phyloP scores from a whole-genome alignment of 2,329 filamentous ascomycete genomes.

The Aspergillus alliaceus region DNA sequence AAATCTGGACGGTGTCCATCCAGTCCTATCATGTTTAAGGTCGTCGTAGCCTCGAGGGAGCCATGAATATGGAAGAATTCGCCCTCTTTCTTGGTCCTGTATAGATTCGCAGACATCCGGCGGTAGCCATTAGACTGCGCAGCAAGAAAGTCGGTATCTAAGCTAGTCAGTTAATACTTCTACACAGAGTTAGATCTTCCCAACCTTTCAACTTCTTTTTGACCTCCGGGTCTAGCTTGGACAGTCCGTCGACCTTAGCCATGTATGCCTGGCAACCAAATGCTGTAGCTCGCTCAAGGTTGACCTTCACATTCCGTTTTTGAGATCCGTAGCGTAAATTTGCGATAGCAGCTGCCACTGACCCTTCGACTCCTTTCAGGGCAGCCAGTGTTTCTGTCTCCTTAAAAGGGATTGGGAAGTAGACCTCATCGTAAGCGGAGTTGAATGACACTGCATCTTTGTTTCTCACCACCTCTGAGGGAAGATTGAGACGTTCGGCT shows the following conservation, averaged over 20 bases:
- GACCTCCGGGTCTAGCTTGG: constrained; percentile 38
- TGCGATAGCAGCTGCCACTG: constrained; percentile 60
- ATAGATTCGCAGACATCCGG: constrained; percentile 71
- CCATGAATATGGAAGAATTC: constrained; percentile 76
- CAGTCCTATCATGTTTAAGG: constrained; percentile 69
- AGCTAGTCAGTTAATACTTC: constrained; percentile 12
- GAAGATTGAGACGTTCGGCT: constrained; percentile 33
- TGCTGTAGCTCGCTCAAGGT: constrained; percentile 39
- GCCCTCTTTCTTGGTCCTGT: constrained; percentile 64
- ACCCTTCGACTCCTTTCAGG: constrained; percentile 61
- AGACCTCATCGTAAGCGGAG: constrained; percentile 37
- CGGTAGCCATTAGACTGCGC: constrained; percentile 72
- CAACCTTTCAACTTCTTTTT: constrained; percentile 41
- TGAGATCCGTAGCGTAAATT: constrained; percentile 54
- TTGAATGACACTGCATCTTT: constrained; percentile 38
- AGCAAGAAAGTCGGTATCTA: constrained; percentile 69
- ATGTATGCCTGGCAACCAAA: constrained; percentile 45
- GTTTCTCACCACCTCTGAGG: constrained; percentile 29
- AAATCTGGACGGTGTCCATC: constrained; percentile 62
- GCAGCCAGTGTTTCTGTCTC: constrained; percentile 55
- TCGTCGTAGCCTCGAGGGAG: constrained; percentile 69
- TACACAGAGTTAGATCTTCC: not conserved
- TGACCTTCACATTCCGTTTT: constrained; percentile 36
- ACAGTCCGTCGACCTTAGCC: constrained; percentile 41
- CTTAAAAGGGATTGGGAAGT: constrained; percentile 50